These are phyloP conservation scores for Erythrobasidium hasegawianum DNA, from an alignment of 1,284 basidiomycete genomes.

Conservation along the genomic window DNA sequence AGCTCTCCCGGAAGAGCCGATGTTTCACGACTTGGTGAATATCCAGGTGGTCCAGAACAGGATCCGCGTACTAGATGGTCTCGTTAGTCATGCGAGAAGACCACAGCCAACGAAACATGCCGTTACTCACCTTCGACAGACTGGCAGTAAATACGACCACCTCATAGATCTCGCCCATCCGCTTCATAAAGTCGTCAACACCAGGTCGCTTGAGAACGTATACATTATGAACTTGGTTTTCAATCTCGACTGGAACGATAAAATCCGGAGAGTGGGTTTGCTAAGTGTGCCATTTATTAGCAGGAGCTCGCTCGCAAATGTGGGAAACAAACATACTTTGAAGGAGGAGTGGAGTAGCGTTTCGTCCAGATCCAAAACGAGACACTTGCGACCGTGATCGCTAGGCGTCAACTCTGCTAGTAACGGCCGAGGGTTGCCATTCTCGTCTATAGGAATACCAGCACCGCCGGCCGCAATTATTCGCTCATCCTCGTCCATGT, in stretches of 20 bases:
- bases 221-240: constrained; percentile 95
- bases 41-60: constrained; percentile 94
- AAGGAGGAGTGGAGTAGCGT: constrained; percentile 72
- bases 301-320: neutral
- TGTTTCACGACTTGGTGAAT: constrained; percentile 88
- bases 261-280: constrained; percentile 94
- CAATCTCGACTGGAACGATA: constrained; percentile 98
- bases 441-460: constrained; percentile 76
- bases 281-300: constrained; percentile 52
- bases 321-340: constrained; percentile 45
- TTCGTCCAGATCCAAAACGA: constrained; percentile 89
- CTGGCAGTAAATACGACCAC: constrained; percentile 97
- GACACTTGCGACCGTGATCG: constrained; percentile 79
- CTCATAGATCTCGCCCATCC: constrained; percentile 98
- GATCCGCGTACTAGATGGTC: constrained; percentile 81
- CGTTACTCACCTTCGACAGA: constrained; percentile 73
- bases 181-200: constrained; percentile 89
- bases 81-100: neutral
- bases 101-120: neutral
- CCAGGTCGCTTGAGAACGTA: constrained; percentile 99
- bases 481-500: constrained; percentile 71
- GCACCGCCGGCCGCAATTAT: constrained; percentile 74
- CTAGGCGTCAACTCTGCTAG: constrained; percentile 69
- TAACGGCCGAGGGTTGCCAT: constrained; percentile 77
- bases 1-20: constrained; percentile 93